Base-by-base conservation (phyloP, 129 eudicot species). In the sunflower (Helianthus annuus) region DNA sequence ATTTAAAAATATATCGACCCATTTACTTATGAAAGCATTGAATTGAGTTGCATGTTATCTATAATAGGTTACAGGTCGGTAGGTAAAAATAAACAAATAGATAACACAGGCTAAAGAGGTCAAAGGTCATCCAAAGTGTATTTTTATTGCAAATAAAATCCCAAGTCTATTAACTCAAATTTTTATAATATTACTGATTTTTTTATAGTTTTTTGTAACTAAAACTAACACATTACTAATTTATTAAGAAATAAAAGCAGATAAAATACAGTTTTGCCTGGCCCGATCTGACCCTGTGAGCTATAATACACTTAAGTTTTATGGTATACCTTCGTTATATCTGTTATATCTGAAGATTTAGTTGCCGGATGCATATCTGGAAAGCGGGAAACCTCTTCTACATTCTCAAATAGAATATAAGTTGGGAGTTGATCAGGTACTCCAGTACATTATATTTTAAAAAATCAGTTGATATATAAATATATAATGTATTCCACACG, bases 381-480 rank as follows among this genome's bases (percentile, higher is more conserved):
- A 71, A 80, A 88, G 74, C 97, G 96, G 13, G 83, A 64, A 54
- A 84, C 76, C 81, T 83, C 96, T 60, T 79, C 85, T 12, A 75
- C 86, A 15, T 88, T 83, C 70, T 86, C 93, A 78, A 85, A 90
- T 75, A 94, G 68, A 68, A 94, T 85, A 75, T 82, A 94, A 11
- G 86, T 81, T 27, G 98, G 97, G 76, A 94, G 98, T 59, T 90
- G 94, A 52, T 83, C 85, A 9, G 76, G 80, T 51, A 77, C 70
- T 65, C 82, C 98, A 90, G 80, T 72, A 76, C 70, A 52, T 53
- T 64, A 59, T 55, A 27, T 63, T 42, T 53, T 0, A 68, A 42
- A 14, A 14, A 51, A 62, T 62, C 46, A 74, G 55, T 5, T 24
- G 4, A 32, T 3, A 32, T 32, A 32, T 27, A 27, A 66, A 17